phyloP scores from a whole-genome alignment of 2,329 filamentous ascomycete genomes.

The Akanthomyces dipterigenus region DNA sequence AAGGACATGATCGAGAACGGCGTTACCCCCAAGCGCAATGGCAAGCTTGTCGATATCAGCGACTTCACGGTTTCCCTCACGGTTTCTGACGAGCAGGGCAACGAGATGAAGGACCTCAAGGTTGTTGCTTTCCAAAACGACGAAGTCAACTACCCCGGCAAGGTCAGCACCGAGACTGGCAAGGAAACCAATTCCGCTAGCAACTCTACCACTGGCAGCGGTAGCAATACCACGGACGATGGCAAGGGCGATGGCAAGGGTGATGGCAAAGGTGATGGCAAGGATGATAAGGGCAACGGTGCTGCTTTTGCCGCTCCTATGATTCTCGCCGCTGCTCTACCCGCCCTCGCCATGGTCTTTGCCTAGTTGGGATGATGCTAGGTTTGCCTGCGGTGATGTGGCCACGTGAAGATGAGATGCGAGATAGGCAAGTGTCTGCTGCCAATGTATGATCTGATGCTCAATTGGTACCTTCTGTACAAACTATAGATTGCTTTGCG shows the following conservation, averaged over 20 bases:
- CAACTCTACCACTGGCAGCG: slow-evolving; percentile 16
- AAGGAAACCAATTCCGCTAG: slow-evolving; percentile 19
- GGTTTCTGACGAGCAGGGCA: slow-evolving; percentile 36
- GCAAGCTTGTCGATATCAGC: slow-evolving; percentile 62
- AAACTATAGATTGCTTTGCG: slow-evolving; percentile 10
- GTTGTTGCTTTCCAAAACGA: slow-evolving; percentile 40
- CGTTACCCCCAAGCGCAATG: slow-evolving; percentile 55
- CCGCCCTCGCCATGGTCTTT: slow-evolving; percentile 29
- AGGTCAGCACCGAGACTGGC: slow-evolving; percentile 32
- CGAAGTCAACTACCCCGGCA: slow-evolving; percentile 39
- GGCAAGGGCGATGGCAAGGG: background rate
- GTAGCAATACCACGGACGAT: background rate
- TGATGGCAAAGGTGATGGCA: slow-evolving; percentile 6
- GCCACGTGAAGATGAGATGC: background rate
- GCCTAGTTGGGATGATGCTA: slow-evolving; percentile 17
- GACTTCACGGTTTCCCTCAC: slow-evolving; percentile 50
- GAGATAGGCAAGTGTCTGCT: background rate
- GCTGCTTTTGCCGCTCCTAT: slow-evolving; percentile 25
- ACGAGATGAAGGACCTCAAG: slow-evolving; percentile 36
- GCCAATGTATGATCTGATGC: slow-evolving; percentile 5
- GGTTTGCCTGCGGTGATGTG: background rate
- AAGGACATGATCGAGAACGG: slow-evolving; percentile 71
- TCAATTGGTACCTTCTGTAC: slow-evolving; percentile 8
- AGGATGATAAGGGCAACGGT: slow-evolving; percentile 22
- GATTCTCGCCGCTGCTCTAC: slow-evolving; percentile 27